A percentile compares a stretch with the other conserved stretches of the same genome.
Conservation (phyloP, 306 rosid genomes). For the Acacia confusa region DNA sequence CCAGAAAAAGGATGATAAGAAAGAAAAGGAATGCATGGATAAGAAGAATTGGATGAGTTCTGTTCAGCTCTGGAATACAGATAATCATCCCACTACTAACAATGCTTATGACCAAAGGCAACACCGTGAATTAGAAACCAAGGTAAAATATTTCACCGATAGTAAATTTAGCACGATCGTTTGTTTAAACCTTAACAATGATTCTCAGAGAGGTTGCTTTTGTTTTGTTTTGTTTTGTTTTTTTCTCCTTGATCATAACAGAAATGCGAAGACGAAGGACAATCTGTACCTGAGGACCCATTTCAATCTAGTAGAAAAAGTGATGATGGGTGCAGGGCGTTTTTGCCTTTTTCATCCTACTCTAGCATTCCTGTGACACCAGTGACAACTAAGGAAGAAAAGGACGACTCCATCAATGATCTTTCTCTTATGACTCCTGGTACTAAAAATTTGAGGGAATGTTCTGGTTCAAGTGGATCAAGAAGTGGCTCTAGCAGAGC, state of each 20-base stretch:
- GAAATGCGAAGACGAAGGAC: conserved; percentile 54
- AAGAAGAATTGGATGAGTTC: conserved; percentile 99
- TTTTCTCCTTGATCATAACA: conserved; percentile 33
- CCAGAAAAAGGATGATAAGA: conserved; percentile 33
- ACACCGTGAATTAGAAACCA: conserved; percentile 45
- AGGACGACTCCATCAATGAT: conserved; percentile 57
- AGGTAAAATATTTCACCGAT: conserved; percentile 45
- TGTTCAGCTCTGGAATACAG: conserved; percentile 88
- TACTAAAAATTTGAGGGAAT: conserved; percentile 57
- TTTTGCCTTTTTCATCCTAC: conserved; percentile 60
- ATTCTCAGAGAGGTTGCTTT: background rate
- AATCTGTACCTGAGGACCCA: conserved; percentile 42
- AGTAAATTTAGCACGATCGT: background rate
- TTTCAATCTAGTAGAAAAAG: conserved; percentile 51
- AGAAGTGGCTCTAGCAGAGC: conserved; percentile 47
- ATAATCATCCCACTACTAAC: conserved; percentile 6
- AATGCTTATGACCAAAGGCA: conserved; percentile 39
- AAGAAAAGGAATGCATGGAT: conserved; percentile 64
- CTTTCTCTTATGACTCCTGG: conserved; percentile 69
- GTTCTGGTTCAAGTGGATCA: conserved; percentile 59
- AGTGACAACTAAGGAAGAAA: conserved; percentile 59
- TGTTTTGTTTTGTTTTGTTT: background rate
- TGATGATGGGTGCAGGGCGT: conserved; percentile 49
- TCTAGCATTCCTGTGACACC: conserved; percentile 44
- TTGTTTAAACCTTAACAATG: background rate